Evolutionary conservation across 23 red algal genomes (phyloP).

Genomic region (Gracilaria vermiculophylla): DNA sequence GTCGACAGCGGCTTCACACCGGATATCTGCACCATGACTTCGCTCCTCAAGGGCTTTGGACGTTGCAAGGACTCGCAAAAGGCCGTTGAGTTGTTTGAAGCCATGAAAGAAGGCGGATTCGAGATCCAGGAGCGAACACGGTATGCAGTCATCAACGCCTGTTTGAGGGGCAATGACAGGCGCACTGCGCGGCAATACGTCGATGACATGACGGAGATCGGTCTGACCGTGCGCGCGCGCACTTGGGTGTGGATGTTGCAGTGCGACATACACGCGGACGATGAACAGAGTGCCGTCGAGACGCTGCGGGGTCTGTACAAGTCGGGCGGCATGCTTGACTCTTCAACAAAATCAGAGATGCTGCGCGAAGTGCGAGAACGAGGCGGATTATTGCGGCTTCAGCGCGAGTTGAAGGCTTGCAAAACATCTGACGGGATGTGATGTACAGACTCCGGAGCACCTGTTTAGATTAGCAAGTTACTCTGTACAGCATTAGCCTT

Average conservation of each 20-base stretch:
- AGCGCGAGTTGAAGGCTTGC: constrained; percentile 30
- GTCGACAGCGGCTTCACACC: constrained; percentile 50
- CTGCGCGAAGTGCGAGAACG: constrained; percentile 29
- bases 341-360: constrained; percentile 4
- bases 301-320: constrained; percentile 29
- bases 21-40: constrained; percentile 73
- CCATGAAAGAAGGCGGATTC: constrained; percentile 71
- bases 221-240: constrained; percentile 41
- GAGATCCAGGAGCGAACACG: constrained; percentile 62
- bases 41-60: constrained; percentile 75
- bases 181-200: constrained; percentile 29
- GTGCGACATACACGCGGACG: constrained; percentile 46
- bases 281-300: constrained; percentile 45
- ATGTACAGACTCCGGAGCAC: neutral
- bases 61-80: constrained; percentile 46
- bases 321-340: constrained; percentile 9
- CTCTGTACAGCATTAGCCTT: neutral
- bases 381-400: constrained; percentile 40
- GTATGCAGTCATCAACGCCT: constrained; percentile 77
- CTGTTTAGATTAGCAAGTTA: neutral
- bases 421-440: constrained; percentile 9
- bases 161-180: constrained; percentile 65
- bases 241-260: constrained; percentile 65
- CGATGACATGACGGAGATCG: constrained; percentile 38
- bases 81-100: constrained; percentile 68